Conservation (phyloP, 1,284 basidiomycete genomes). For the Bjerkandera adusta region DNA sequence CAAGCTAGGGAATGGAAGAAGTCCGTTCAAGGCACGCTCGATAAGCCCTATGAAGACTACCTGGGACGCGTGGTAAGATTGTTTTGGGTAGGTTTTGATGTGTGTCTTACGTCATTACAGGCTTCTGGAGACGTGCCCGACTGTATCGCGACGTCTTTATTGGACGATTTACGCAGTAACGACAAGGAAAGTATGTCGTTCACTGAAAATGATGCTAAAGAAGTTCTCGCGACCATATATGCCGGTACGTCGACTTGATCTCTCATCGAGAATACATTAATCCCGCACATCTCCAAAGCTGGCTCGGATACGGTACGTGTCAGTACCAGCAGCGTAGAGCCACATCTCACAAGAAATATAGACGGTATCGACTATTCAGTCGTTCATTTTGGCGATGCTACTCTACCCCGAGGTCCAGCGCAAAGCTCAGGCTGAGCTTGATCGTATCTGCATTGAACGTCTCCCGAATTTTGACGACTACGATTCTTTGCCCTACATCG, state of each 20-base stretch:
- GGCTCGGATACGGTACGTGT: constrained; percentile 10
- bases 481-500: constrained; percentile 4
- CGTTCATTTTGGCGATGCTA: constrained; percentile 9
- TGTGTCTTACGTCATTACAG: too few relatives aligned
- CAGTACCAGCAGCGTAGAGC: neutral
- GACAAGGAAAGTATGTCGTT: too few relatives aligned
- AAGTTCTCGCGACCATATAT: too few relatives aligned
- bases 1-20: constrained; percentile 6
- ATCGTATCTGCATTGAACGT: constrained; percentile 4
- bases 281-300: too few relatives aligned
- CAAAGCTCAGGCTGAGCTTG: constrained; percentile 6
- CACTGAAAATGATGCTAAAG: too few relatives aligned
- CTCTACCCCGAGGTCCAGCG: constrained; percentile 3
- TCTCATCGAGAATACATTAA: too few relatives aligned
- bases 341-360: neutral
- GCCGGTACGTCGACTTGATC: too few relatives aligned
- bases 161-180: too few relatives aligned
- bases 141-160: neutral
- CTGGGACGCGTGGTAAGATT: too few relatives aligned
- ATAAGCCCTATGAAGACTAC: constrained; percentile 22
- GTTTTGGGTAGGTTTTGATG: too few relatives aligned
- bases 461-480: constrained; percentile 6
- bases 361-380: constrained; percentile 4
- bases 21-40: constrained; percentile 18
- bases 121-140: neutral